Evolutionary conservation across 2,329 filamentous ascomycete species (phyloP), one percentile per base, ranked within the genome.

Genomic region (Clarireedia monteithiana): DNA sequence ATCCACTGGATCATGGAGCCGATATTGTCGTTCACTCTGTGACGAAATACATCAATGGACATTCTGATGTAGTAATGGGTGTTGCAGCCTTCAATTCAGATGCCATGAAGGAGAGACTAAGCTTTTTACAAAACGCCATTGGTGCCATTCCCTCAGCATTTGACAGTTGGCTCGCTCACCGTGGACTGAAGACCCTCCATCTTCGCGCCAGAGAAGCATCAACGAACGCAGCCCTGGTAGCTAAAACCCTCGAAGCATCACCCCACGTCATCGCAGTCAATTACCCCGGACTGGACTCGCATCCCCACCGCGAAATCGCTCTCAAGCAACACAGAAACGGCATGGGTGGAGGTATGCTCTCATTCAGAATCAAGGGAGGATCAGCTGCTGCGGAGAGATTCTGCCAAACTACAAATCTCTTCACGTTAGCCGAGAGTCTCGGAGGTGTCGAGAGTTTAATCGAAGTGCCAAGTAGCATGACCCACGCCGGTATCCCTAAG

Each of bases 31-130:
- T 97, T 45, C 92, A 97, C 79, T 91, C 86, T 55, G 94, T 99
- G 55, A 99, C 94, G 46, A 99, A 99, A 76, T 99, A 97, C 76
- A 97, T 99, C 77, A 97, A 97, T 72, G 94, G 94, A 50, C 94
- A 99, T 77, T 82, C 84, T 70, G 94, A 99, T 71, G 94, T 99
- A 7, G 85, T 97, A 66, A 99, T 99, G 94, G 94, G 94, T 63
- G 88, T 94, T 30, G 92, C 91, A 48, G 94, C 94, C 50, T 95
- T 95, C 81, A 97, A 96, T 80, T 88, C 86, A 30, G 84, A 90
- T 56, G 80, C 83, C 17, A 79, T 99, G 64, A 84, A 85, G 69
- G 77, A 85, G 60, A 84, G 89, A 44, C 82, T 99, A 23, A 78
- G 83, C 51, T 99, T 97, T 79, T 81, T 99, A 40, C 94, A 99